A percentile compares a stretch with the other conserved stretches of the same genome.
phyloP scores from a whole-genome alignment of 768 basidiomycete species.

The Heimioporus sp. region DNA sequence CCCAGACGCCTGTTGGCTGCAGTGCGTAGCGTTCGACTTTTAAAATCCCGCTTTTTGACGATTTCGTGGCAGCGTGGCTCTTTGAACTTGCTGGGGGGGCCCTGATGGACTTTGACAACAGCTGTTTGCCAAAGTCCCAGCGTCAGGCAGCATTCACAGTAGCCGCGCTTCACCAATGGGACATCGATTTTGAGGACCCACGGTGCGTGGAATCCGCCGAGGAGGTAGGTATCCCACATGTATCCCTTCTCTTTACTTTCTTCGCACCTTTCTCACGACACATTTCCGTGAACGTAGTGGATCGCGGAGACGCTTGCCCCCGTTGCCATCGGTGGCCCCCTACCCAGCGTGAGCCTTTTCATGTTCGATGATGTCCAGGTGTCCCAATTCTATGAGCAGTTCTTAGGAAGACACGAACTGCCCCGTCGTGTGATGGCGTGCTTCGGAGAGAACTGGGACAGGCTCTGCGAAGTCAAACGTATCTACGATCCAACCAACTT shows the following conservation, averaged over 20 bases:
- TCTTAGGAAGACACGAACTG: conserved; percentile 70
- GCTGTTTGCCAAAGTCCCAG: conserved; percentile 73
- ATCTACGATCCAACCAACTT: conserved; percentile 74
- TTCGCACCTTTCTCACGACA: conserved; percentile 7
- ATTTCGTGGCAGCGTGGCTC: conserved; percentile 65
- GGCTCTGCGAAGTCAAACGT: conserved; percentile 68
- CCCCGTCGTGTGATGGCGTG: conserved; percentile 60
- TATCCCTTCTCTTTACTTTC: not conserved
- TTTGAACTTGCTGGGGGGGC: conserved; percentile 90
- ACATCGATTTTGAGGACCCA: conserved; percentile 76
- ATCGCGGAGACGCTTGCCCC: conserved; percentile 70
- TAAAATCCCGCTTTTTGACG: no score
- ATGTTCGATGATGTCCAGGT: conserved; percentile 14
- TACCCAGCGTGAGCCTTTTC: conserved; percentile 68
- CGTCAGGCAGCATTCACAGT: conserved; percentile 83
- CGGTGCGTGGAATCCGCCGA: conserved; percentile 82
- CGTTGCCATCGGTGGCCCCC: conserved; percentile 74
- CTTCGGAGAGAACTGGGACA: conserved; percentile 74
- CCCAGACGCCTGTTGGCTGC: conserved; percentile 85
- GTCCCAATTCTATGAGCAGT: conserved; percentile 42
- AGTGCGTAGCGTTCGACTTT: conserved; percentile 57
- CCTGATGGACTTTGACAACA: conserved; percentile 67
- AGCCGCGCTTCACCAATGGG: conserved; percentile 92
- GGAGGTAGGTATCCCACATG: conserved; percentile 48
- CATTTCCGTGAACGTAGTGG: conserved; percentile 54